Evolutionary conservation across 371 early-diverging fungal genomes (phyloP).

Genomic region (Apophysomyces trapeziformis): DNA sequence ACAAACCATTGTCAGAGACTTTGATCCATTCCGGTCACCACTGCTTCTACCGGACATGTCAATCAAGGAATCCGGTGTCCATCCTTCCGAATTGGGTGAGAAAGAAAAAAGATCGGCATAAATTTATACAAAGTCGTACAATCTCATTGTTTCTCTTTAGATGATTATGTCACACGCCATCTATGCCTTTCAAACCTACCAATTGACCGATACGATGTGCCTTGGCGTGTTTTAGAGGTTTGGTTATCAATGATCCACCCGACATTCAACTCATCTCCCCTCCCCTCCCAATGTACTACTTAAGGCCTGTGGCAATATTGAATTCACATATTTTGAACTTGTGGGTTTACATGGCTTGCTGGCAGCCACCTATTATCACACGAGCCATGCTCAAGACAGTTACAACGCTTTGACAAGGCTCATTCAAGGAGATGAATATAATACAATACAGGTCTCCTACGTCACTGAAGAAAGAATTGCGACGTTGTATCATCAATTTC

Average conservation of each 20-base stretch:
- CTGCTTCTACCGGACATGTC: conserved; percentile 1
- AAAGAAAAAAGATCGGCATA: background rate
- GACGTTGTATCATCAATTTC: background rate
- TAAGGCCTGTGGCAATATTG: conserved; percentile 17
- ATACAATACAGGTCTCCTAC: conserved; percentile 2
- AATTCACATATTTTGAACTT: conserved; percentile 11
- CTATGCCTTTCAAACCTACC: conserved; percentile 3
- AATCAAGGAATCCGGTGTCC: background rate
- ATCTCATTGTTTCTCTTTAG: background rate
- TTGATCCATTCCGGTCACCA: conserved; percentile 2
- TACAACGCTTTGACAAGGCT: conserved; percentile 7
- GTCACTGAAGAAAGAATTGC: background rate
- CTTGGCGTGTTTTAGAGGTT: background rate
- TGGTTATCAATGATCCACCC: background rate
- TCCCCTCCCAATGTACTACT: background rate
- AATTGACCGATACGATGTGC: background rate
- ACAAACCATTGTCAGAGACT: background rate
- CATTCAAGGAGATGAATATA: background rate
- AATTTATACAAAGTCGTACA: background rate
- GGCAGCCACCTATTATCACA: conserved; percentile 14
- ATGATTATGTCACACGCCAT: background rate
- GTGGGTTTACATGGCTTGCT: background rate
- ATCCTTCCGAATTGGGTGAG: background rate
- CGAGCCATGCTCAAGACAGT: conserved; percentile 4
- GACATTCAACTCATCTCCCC: no score